Base-by-base conservation (phyloP, 2,329 filamentous ascomycete genomes). In the Sodiomyces alkalinus region DNA sequence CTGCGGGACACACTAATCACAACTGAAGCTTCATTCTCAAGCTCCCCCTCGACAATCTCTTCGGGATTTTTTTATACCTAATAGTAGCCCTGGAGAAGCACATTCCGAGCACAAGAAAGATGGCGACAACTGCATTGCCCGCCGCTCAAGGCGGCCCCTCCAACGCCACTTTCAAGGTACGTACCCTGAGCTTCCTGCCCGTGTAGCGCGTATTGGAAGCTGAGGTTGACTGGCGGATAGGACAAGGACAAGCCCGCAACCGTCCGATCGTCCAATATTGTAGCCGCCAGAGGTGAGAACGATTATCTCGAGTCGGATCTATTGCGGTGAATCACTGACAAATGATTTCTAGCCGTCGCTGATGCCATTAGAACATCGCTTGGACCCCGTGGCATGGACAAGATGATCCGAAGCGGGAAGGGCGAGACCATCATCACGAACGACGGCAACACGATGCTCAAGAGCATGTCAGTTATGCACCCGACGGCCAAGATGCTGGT, bases 401-500 rank as follows among this genome's bases (percentile, higher is more conserved):
- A 94, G 67, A 94, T 94, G 86, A 96, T 98, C 46, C 80, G 92
- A 65, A 92, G 80, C 35, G 81, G 85, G 52, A 93, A 83, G 62
- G 90, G 87, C 60, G 82, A 92, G 57, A 94, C 86, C 33, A 90
- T 96, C 55, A 98, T 98, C 61, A 98, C 90, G 49, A 98, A 98
- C 65, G 90, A 98, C 59, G 90, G 90, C 54, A 92, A 92, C 63
- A 98, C 90, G 33, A 98, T 98, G 87, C 63, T 98, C 49, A 92
- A 81, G 62, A 87, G 87, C 64, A 96, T 98, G 90, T 80, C 82
- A 40, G 90, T 98, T 41, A 85, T 98, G 79, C 90, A 98, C 52
- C 90, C 90, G n/a, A 92, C 92, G 27, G 90, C 90, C 28, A 94
- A 93, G 64, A 98, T 98, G 90, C 68, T 98, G 42, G 90, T 98